Conservation (phyloP, 1,139 yeast species). For the Taphrina pruni region DNA sequence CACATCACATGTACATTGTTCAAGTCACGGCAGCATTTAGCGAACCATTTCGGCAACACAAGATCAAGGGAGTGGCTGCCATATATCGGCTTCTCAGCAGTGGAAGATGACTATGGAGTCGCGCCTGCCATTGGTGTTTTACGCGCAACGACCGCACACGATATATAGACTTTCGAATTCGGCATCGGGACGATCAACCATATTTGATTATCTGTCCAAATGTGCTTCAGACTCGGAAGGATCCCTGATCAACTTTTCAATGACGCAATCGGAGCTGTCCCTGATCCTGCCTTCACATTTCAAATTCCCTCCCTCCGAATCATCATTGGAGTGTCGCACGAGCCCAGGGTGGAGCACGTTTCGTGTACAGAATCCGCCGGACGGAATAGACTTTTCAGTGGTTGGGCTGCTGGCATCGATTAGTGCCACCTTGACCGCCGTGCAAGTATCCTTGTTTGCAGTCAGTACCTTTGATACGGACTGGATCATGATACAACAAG, state of each 20-base stretch:
- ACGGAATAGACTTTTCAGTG: constrained; percentile 25
- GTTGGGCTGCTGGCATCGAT: constrained; percentile 13
- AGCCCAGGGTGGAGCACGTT: constrained; percentile 2
- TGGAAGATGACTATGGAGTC: not conserved
- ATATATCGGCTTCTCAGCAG: no score
- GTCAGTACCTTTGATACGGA: constrained; percentile 22
- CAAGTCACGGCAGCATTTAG: no score
- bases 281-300: not conserved
- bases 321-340: not conserved
- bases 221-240: not conserved
- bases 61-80: no score
- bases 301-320: not conserved
- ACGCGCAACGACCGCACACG: constrained; percentile 5
- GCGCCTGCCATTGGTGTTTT: constrained; percentile 1
- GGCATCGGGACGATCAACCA: not conserved
- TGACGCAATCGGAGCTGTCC: constrained; percentile 11
- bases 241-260: not conserved
- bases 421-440: constrained; percentile 2
- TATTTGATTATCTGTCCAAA: not conserved
- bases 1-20: no score
- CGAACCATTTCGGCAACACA: no score
- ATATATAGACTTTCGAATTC: constrained; percentile 1
- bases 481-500: constrained; percentile 23
- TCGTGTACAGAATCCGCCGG: constrained; percentile 8
- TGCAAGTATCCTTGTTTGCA: constrained; percentile 6